Evolutionary conservation across 768 basidiomycete genomes (phyloP).

Genomic region (Suillus plorans): DNA sequence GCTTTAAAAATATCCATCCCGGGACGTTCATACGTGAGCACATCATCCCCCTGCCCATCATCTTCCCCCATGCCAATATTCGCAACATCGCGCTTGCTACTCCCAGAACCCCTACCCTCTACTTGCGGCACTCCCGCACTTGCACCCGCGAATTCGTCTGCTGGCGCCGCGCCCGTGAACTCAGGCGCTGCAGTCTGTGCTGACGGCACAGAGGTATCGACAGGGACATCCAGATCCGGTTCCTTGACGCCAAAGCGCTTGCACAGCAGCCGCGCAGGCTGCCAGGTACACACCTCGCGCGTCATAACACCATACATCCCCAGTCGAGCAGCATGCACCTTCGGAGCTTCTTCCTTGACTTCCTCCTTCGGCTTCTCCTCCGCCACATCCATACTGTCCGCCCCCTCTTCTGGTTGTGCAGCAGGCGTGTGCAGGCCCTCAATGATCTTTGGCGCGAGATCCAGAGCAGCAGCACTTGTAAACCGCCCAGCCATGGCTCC

Average conservation of each 20-base stretch:
- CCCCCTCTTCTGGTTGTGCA: conserved; percentile 38
- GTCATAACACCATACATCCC: conserved; percentile 94
- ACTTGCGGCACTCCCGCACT: not conserved
- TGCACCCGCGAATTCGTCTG: not conserved
- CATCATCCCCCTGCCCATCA: conserved; percentile 84
- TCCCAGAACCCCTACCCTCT: not conserved
- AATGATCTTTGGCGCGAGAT: conserved; percentile 55
- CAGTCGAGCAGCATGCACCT: conserved; percentile 74
- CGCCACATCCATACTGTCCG: conserved; percentile 43
- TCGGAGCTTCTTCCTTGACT: conserved; percentile 67
- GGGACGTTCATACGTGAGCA: conserved; percentile 84
- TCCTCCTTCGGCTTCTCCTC: conserved; percentile 35
- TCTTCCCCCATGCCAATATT: conserved; percentile 94
- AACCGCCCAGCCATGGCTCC: conserved; percentile 96
- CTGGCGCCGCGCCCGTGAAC: conserved; percentile 3
- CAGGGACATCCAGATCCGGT: conserved; percentile 61
- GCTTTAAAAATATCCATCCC: conserved; percentile 95
- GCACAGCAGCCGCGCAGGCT: conserved; percentile 82
- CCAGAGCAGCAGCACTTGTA: conserved; percentile 75
- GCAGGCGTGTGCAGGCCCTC: conserved; percentile 71
- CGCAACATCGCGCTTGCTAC: conserved; percentile 56
- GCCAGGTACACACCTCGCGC: conserved; percentile 70
- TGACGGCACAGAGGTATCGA: conserved; percentile 30
- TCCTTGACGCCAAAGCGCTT: conserved; percentile 93
- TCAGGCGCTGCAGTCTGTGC: conserved; percentile 18